These are phyloP conservation scores for Xylaria acuta DNA, from an alignment of 495 filamentous ascomycete species.

Conservation along the genomic window DNA sequence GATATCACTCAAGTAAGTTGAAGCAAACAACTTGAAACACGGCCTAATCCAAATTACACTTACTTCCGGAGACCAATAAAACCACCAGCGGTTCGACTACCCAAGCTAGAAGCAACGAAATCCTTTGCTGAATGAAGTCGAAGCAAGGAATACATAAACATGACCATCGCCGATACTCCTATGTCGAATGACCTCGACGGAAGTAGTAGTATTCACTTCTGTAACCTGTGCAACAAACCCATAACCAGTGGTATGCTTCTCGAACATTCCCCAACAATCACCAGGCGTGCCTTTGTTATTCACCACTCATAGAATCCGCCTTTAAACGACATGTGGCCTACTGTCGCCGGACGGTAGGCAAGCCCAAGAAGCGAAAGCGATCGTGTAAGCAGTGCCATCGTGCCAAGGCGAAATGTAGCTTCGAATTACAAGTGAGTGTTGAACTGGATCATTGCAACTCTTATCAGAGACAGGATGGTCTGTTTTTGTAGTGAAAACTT, in stretches of 20 bases:
- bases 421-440: constrained; percentile 29
- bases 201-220: constrained; percentile 26
- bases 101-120: not conserved
- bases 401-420: constrained; percentile 40
- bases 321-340: constrained; percentile 36
- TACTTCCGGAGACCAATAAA: not conserved
- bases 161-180: constrained; percentile 11
- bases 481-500: not conserved
- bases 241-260: constrained; percentile 33
- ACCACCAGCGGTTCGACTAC: not conserved
- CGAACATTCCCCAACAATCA: not conserved
- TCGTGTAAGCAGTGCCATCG: constrained; percentile 40
- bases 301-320: constrained; percentile 32
- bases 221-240: constrained; percentile 36
- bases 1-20: not conserved
- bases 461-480: not conserved
- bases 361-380: constrained; percentile 33
- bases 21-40: constrained; percentile 7
- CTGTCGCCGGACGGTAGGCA: constrained; percentile 32
- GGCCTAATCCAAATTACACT: not conserved
- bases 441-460: not conserved
- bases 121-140: not conserved
- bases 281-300: not conserved
- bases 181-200: constrained; percentile 9
- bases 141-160: not conserved